A percentile compares a stretch with the other conserved stretches of the same genome.
phyloP scores from a whole-genome alignment of 371 early-diverging fungal genomes.

The Rhizopus microsporus region DNA sequence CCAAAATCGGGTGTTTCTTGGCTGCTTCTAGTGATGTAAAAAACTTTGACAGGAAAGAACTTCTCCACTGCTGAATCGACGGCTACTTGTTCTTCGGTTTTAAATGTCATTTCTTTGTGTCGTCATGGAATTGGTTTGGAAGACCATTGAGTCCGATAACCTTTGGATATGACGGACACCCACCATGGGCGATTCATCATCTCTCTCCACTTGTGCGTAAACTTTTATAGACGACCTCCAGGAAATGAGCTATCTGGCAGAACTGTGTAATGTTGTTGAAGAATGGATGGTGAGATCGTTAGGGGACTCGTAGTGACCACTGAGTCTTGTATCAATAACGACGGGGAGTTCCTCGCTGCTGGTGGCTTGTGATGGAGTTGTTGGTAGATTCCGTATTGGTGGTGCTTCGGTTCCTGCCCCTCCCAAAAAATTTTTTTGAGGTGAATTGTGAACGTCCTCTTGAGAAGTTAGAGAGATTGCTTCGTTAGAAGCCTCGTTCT shows the following conservation, averaged over 20 bases:
- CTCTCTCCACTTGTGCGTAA: conserved; percentile 3
- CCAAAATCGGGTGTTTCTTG: no score
- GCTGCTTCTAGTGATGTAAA: no score
- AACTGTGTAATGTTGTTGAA: conserved; percentile 1
- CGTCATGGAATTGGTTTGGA: conserved; percentile 1
- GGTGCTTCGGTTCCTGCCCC: background rate
- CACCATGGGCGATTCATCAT: conserved; percentile 6
- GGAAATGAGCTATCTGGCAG: conserved; percentile 4
- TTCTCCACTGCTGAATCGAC: conserved; percentile 1
- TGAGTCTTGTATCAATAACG: background rate
- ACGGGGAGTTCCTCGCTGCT: background rate
- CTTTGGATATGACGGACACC: background rate
- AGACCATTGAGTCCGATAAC: conserved; percentile 6
- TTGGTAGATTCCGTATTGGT: background rate
- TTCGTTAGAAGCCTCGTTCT: background rate
- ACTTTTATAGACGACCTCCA: background rate
- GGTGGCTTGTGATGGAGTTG: background rate
- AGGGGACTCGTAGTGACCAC: no score
- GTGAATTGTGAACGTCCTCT: no score
- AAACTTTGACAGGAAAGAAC: no score
- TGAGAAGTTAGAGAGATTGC: no score
- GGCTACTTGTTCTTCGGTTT: background rate
- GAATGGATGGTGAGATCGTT: no score
- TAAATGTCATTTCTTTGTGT: background rate
- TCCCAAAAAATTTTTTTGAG: conserved; percentile 1